Conservation (phyloP, 352 stramenopile genomes). For the Pythium rishiriense region DNA sequence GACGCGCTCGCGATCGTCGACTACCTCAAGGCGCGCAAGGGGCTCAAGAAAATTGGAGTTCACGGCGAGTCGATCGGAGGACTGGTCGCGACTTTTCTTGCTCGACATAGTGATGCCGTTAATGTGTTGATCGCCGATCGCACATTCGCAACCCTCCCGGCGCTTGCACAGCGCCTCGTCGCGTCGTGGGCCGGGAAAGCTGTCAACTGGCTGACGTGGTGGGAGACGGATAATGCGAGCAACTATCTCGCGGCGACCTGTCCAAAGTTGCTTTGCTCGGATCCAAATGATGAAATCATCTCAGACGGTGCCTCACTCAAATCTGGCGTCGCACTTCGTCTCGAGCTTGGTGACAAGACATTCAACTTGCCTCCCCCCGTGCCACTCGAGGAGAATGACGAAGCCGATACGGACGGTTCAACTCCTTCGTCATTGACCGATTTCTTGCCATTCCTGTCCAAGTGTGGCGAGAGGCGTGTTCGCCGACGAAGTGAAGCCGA, state of each 20-base stretch:
- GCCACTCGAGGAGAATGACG: constrained; percentile 13
- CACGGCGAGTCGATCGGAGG: constrained; percentile 86
- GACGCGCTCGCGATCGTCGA: constrained; percentile 75
- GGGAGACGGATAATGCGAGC: constrained; percentile 77
- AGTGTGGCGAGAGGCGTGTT: constrained; percentile 19
- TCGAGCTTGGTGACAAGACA: constrained; percentile 54
- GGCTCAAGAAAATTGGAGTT: constrained; percentile 60
- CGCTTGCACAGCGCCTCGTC: constrained; percentile 77
- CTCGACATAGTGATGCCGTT: constrained; percentile 55
- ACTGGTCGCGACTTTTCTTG: constrained; percentile 74
- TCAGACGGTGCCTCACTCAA: constrained; percentile 82
- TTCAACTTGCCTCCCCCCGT: constrained; percentile 18
- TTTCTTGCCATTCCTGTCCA: neutral
- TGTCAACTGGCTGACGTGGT: constrained; percentile 69
- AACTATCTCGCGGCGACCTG: constrained; percentile 78
- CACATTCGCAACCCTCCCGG: constrained; percentile 78
- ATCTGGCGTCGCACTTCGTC: constrained; percentile 63
- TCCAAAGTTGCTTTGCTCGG: constrained; percentile 81
- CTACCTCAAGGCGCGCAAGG: constrained; percentile 58
- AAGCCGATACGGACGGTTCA: neutral
- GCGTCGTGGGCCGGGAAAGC: constrained; percentile 67
- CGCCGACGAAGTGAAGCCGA: constrained; percentile 56
- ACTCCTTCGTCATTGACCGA: neutral
- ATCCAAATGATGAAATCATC: constrained; percentile 84
- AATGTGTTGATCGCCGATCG: constrained; percentile 74